A percentile compares a stretch with the other conserved stretches of the same genome.
Evolutionary conservation across 176 grass and related monocot genomes (phyloP).

Genomic region (Aechmea fasciata): DNA sequence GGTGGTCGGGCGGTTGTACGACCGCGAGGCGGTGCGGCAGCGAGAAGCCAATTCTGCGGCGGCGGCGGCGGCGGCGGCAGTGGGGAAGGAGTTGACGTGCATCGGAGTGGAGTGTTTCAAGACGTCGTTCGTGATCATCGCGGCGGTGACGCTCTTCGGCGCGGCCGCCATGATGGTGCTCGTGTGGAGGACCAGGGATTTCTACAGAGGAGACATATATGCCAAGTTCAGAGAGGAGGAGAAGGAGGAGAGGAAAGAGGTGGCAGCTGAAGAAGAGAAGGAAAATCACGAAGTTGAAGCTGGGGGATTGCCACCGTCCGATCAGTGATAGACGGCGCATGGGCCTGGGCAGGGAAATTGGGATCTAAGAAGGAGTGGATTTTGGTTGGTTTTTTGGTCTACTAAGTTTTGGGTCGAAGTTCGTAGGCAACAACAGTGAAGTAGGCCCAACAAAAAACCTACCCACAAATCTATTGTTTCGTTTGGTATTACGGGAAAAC

Average conservation of each 20-base stretch:
- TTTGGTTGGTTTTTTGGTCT: too few species aligned
- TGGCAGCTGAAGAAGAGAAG: not conserved
- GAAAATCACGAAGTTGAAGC: too few species aligned
- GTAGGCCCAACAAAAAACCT: too few species aligned
- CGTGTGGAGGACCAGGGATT: slow-evolving; percentile 53
- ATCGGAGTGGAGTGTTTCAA: slow-evolving; percentile 52
- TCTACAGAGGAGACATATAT: slow-evolving; percentile 60
- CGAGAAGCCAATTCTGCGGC: not conserved
- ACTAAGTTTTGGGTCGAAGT: too few species aligned
- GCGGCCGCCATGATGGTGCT: slow-evolving; percentile 43
- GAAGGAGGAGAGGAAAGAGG: not conserved
- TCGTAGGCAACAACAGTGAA: too few species aligned
- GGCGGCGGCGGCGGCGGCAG: not conserved
- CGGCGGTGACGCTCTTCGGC: slow-evolving; percentile 35
- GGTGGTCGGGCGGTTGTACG: slow-evolving; percentile 48
- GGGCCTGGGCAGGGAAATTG: too few species aligned
- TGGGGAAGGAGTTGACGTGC: slow-evolving; percentile 34
- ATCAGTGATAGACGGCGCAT: too few species aligned
- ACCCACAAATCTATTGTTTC: too few species aligned
- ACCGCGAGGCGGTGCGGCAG: slow-evolving; percentile 43
- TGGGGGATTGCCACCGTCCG: too few species aligned
- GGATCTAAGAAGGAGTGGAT: too few species aligned
- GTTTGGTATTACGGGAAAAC: too few species aligned
- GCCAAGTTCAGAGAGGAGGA: slow-evolving; percentile 36
- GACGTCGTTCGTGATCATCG: slow-evolving; percentile 47